Conservation (phyloP, 2,329 filamentous ascomycete species). For the Akanthomyces dipterigenus region DNA sequence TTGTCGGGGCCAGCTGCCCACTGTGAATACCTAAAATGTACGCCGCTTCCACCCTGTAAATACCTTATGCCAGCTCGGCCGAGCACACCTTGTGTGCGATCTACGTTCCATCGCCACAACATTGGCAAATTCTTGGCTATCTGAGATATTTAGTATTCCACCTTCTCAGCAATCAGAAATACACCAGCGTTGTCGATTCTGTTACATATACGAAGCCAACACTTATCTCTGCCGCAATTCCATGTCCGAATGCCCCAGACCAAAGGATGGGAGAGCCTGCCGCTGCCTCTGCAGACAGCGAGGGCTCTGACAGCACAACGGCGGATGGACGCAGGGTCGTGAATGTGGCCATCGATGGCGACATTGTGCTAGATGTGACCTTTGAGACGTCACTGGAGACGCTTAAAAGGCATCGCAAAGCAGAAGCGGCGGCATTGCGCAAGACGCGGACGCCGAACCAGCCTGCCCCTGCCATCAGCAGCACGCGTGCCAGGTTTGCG, state of each 20-base stretch:
- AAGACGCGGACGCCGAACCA: constrained; percentile 22
- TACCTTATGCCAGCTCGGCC: neutral
- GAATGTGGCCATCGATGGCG: constrained; percentile 50
- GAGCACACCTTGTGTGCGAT: neutral
- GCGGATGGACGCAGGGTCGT: constrained; percentile 32
- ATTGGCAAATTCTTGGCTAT: neutral
- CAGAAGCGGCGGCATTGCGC: constrained; percentile 24
- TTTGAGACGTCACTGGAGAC: constrained; percentile 53
- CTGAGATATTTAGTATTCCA: neutral
- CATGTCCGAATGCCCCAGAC: constrained; percentile 7
- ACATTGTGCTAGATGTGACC: constrained; percentile 59
- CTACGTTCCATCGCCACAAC: neutral
- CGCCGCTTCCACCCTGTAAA: neutral
- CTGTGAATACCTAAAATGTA: too few relatives aligned
- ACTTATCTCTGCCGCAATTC: neutral
- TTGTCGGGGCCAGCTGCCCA: too few relatives aligned
- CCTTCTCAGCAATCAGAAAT: neutral
- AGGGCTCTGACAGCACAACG: constrained; percentile 22
- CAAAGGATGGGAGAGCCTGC: constrained; percentile 25
- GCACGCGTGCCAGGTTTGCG: constrained; percentile 33
- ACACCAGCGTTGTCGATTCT: neutral
- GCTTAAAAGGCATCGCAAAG: constrained; percentile 39
- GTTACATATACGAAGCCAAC: neutral
- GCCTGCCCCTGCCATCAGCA: constrained; percentile 24
- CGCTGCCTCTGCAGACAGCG: constrained; percentile 24